Percentiles rank a stretch among this genome's conserved stretches.
phyloP scores from a whole-genome alignment of 169 alveolate genomes.

The Cardiosporidium cionae region DNA sequence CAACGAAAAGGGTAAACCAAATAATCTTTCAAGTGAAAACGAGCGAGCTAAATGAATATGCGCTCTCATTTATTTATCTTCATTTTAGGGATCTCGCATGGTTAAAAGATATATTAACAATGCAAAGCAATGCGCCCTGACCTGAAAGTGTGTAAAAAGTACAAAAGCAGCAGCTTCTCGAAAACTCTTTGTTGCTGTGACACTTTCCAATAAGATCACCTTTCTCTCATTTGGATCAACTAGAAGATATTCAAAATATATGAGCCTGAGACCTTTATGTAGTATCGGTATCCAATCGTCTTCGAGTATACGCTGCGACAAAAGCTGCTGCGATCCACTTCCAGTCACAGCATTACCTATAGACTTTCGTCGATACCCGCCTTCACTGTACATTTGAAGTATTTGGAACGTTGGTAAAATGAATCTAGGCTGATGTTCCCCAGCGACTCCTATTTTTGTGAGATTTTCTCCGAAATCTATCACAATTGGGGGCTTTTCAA shows the following conservation, averaged over 20 bases:
- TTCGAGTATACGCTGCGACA: background rate
- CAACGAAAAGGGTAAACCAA: too few relatives aligned
- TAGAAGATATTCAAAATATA: background rate
- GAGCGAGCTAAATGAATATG: too few relatives aligned
- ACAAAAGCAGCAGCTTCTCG: background rate
- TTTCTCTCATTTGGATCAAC: background rate
- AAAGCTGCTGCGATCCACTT: too few relatives aligned
- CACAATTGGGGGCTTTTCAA: background rate
- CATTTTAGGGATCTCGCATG: too few relatives aligned
- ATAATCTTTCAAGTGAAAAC: too few relatives aligned
- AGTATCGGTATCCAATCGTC: background rate
- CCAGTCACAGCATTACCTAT: too few relatives aligned
- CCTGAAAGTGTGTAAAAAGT: background rate
- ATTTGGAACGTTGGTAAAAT: background rate
- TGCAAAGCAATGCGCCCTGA: too few relatives aligned
- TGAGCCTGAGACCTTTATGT: background rate
- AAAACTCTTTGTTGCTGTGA: background rate
- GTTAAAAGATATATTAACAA: too few relatives aligned
- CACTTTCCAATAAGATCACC: background rate
- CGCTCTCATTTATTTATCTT: too few relatives aligned
- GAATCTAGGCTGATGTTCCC: background rate
- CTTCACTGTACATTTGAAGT: too few relatives aligned
- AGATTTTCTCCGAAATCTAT: background rate
- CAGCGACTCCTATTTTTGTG: background rate
- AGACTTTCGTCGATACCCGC: too few relatives aligned